Evolutionary conservation across 2,329 filamentous ascomycete species (phyloP), one percentile per base, ranked within the genome.

Genomic region (Aureobasidium sp.): DNA sequence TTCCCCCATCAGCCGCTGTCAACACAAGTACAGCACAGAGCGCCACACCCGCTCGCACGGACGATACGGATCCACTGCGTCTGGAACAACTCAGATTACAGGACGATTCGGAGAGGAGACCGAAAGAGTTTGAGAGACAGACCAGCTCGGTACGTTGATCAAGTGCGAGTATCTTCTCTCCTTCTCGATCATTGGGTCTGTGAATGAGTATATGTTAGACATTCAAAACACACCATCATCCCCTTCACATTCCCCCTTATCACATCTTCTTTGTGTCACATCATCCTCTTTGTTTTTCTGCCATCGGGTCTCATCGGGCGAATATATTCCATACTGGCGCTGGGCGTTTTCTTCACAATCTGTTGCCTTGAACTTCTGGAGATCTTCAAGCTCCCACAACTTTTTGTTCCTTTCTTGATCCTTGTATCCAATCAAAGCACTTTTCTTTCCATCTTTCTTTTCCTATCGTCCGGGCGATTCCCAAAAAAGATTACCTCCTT

Each of bases 21-120:
- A 61, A 52, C 53, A 64, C 67, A 44, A 67, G 66, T 62, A 66
- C 68, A 2, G 61, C 62, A 33, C 79, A 74, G 62, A 72, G 74
- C 64, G 70, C 70, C 52, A 73, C 73, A 49, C 73, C 76, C n/a
- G 73, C 73, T 68, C 72, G 76, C 62, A 64, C 85, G 66, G 89
- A 95, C 67, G 91, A 96, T 69, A 81, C 88, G 40, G 91, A 97
- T 73, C 84, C 86, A 4, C 81, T 87, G 77, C 84, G 91, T 68
- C 82, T 97, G 67, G 91, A 97, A 75, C 92, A 91, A 58, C 81
- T 97, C 68, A 91, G 94, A 74, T 80, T 97, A 70, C 89, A 96
- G 73, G 93, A 97, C 74, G 89, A 63, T 15, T 73, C 77, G 68
- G 87, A 90, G 67, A 81, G 83, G 68, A 78, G 71, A 53, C 54